phyloP scores from a whole-genome alignment of 345 rosid genomes.

The Anacardium occidentale region DNA sequence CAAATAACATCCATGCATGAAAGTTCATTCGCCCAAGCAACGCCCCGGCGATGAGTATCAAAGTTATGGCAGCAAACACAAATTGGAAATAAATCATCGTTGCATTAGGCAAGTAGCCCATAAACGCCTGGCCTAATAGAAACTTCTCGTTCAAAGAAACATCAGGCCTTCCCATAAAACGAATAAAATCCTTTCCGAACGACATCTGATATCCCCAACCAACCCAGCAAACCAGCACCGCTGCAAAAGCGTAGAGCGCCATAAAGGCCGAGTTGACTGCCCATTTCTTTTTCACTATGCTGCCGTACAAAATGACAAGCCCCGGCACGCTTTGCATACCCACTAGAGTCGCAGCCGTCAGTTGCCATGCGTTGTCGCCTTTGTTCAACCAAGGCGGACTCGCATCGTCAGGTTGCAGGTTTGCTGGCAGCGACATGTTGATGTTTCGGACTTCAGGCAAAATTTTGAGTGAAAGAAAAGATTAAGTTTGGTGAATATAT shows the following conservation, averaged over 20 bases:
- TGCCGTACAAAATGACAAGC: constrained; percentile 59
- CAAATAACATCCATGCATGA: constrained; percentile 69
- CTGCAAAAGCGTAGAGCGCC: constrained; percentile 69
- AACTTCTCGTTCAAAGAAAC: constrained; percentile 41
- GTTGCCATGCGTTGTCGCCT: constrained; percentile 75
- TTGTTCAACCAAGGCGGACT: constrained; percentile 62
- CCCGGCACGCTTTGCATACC: constrained; percentile 73
- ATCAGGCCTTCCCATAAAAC: constrained; percentile 46
- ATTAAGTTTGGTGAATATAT: neutral
- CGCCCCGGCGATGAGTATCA: constrained; percentile 58
- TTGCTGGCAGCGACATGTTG: constrained; percentile 32
- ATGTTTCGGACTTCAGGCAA: neutral
- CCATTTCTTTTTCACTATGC: constrained; percentile 78
- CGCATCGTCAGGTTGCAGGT: constrained; percentile 33
- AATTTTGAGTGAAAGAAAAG: neutral
- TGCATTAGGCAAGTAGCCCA: constrained; percentile 44
- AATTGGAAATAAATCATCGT: constrained; percentile 66
- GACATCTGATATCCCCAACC: constrained; percentile 61
- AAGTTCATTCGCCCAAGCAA: constrained; percentile 72
- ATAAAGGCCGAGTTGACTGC: constrained; percentile 77
- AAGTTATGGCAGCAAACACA: constrained; percentile 60
- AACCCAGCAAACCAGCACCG: constrained; percentile 67
- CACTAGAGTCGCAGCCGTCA: constrained; percentile 60
- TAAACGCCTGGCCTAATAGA: constrained; percentile 26
- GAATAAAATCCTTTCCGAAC: constrained; percentile 41